Conservation (phyloP, 176 grass and related monocot species). For the Avena sativa region DNA sequence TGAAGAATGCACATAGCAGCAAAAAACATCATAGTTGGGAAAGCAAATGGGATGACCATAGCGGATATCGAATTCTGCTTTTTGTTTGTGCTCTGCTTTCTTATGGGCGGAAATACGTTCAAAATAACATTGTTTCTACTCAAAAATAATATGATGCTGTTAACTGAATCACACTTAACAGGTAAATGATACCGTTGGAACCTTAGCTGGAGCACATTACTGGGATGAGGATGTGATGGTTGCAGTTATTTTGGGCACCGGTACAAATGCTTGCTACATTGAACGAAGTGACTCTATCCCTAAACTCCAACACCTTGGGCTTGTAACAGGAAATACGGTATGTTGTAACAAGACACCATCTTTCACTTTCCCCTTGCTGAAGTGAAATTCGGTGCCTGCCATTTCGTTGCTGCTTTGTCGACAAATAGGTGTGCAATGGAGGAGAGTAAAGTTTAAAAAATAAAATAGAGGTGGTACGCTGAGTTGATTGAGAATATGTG, state of each 20-base stretch:
- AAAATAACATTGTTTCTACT: not conserved
- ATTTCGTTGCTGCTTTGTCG: not conserved
- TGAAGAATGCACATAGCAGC: not conserved
- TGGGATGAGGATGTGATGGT: slow-evolving; percentile 50
- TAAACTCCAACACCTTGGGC: slow-evolving; percentile 36
- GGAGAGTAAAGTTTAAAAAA: not conserved
- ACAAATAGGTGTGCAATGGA: not conserved
- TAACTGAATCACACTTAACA: not conserved
- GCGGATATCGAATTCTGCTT: not conserved
- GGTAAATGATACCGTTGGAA: slow-evolving; percentile 50
- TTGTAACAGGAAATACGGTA: slow-evolving; percentile 53
- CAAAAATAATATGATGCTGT: not conserved
- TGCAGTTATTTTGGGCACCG: slow-evolving; percentile 62
- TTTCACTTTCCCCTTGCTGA: not conserved
- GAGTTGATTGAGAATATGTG: too few species aligned
- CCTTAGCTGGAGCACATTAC: slow-evolving; percentile 51
- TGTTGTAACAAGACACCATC: not conserved
- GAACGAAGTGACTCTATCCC: slow-evolving; percentile 40
- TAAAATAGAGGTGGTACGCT: not conserved
- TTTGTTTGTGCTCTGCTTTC: not conserved
- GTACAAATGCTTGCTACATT: slow-evolving; percentile 66
- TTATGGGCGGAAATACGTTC: not conserved
- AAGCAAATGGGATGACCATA: not conserved
- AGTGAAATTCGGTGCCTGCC: not conserved
- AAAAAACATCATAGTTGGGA: not conserved